A percentile compares a stretch with the other conserved stretches of the same genome.
Conservation (phyloP, 2,329 filamentous ascomycete species). For the Bipolaris bicolor region DNA sequence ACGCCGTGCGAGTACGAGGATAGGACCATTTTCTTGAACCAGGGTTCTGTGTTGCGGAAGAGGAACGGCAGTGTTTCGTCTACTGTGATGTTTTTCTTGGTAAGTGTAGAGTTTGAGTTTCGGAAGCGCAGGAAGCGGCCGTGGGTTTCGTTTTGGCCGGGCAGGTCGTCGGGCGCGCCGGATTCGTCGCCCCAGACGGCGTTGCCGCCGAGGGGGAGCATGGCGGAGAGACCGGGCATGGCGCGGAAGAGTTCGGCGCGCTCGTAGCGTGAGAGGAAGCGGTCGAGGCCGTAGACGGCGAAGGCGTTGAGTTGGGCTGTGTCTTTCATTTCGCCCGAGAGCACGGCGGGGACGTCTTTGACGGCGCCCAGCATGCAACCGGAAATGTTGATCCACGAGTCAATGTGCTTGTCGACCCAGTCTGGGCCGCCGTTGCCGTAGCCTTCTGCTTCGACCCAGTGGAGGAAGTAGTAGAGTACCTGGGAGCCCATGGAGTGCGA, state of each 20-base stretch:
- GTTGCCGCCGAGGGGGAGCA: slow-evolving; percentile 93
- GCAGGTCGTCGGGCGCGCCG: slow-evolving; percentile 85
- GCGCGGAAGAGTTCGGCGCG: slow-evolving; percentile 92
- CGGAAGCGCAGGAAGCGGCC: slow-evolving; percentile 88
- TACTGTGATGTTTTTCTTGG: slow-evolving; percentile 76
- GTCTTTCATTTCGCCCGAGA: slow-evolving; percentile 98
- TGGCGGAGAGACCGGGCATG: slow-evolving; percentile 95
- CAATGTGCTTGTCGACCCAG: slow-evolving; percentile 90
- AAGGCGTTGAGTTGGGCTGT: slow-evolving; percentile 96
- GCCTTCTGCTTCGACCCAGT: slow-evolving; percentile 80
- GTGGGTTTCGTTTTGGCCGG: slow-evolving; percentile 73
- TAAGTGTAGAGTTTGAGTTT: slow-evolving; percentile 58
- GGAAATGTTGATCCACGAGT: slow-evolving; percentile 97
- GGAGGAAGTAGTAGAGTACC: slow-evolving; percentile 84
- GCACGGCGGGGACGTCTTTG: slow-evolving; percentile 86
- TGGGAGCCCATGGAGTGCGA: slow-evolving; percentile 99
- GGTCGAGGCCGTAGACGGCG: slow-evolving; percentile 95
- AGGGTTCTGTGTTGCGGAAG: slow-evolving; percentile 76
- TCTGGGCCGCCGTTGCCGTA: slow-evolving; percentile 78
- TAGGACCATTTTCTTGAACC: slow-evolving; percentile 79
- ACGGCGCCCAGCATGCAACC: slow-evolving; percentile 96
- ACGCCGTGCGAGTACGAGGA: slow-evolving; percentile 86
- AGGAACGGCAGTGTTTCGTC: slow-evolving; percentile 78
- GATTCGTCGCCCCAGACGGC: slow-evolving; percentile 91
- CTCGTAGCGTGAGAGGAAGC: slow-evolving; percentile 89